Base-by-base conservation (phyloP, 1,284 basidiomycete genomes). In the Sphagnurus paluster region DNA sequence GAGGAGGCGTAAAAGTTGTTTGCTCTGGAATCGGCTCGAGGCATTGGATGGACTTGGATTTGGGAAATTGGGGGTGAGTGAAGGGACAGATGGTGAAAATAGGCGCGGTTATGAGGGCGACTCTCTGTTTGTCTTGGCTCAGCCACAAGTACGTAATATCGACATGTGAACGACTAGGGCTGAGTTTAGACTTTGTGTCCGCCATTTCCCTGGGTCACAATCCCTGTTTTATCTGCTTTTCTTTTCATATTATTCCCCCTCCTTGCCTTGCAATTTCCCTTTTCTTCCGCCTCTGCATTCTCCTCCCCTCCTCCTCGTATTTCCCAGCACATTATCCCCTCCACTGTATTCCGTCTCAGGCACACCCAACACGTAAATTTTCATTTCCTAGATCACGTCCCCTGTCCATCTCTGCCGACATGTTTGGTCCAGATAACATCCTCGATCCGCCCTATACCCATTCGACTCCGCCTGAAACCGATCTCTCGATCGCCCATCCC, bases 11-110 rank as follows among this genome's bases (percentile, higher is more conserved):
- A 50, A 1, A 10, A 48, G 37, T 37, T 48, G 53, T 54, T 67
- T 68, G 10, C n/a, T n/a, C n/a, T n/a, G n/a, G 63, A 56, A 16
- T 68, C 65, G 44, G 61, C 64, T 50, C 70, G 67, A 56, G 70
- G 70, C 70, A 72, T 71, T 40, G 48, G 30, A 39, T 38, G 42
- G 42, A 47, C 40, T 51, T 53, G 56, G 50, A 53, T 52, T 48
- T 51, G 50, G 53, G 50, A 59, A 56, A 56, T 51, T 50, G 41
- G 46, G 36, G 13, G 40, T 4, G 33, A 28, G 47, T 44, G 20
- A 25, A 50, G 42, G 42, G 48, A 55, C n/a, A n/a, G n/a, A n/a
- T n/a, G n/a, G n/a, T n/a, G n/a, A n/a, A 55, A 56, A 54, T 58
- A 60, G 58, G 56, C 56, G 56, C 53, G 54, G 54, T 61, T 61